Base-by-base conservation (phyloP, 2,329 filamentous ascomycete genomes). In the Lachnum nothofagi region DNA sequence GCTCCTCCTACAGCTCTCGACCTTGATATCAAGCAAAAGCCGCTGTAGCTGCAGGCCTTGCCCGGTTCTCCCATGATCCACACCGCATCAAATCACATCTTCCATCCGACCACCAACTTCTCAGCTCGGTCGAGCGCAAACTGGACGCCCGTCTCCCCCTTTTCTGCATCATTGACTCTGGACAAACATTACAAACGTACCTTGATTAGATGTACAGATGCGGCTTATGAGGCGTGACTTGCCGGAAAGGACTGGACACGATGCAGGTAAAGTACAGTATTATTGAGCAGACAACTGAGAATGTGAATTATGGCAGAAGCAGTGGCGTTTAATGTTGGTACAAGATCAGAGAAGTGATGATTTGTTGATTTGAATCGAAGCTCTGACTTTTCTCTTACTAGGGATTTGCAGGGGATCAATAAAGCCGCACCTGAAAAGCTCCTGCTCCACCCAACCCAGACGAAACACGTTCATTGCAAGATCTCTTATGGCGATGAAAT, bases 261-360 rank as follows among this genome's bases (percentile, higher is more conserved):
- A 41, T 38, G 34, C 16, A 43, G 14, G 23, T 51, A 53, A 55
- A 53, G 50, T 48, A 57, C 55, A 57, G 40, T 8, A 5, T 29
- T 29, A 29, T 6, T 44, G 42, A 33, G 49, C 51, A 45, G 42
- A 50, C 52, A 53, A 42, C 33, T 22, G 44, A 50, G 20, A 39
- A 57, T 50, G 43, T 35, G 46, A 51, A 57, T 29, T 39, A 46
- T 12, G 14, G 44, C 29, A 43, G 44, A 22, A 23, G 16, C 31
- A 49, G 51, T 53, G 35, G 27, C n/a, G 17, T 29, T 43, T 42
- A 48, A 37, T 55, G 52, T 46, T 57, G 54, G 43, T 55, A 55
- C 53, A 53, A 34, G 37, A 45, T 44, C 40, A 44, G 35, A 45
- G 51, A 50, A n/a, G n/a, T 56, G 23, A 40, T 35, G 17, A 12